Base-by-base conservation (phyloP, 2,329 filamentous ascomycete genomes). In the Neonectria sp. region DNA sequence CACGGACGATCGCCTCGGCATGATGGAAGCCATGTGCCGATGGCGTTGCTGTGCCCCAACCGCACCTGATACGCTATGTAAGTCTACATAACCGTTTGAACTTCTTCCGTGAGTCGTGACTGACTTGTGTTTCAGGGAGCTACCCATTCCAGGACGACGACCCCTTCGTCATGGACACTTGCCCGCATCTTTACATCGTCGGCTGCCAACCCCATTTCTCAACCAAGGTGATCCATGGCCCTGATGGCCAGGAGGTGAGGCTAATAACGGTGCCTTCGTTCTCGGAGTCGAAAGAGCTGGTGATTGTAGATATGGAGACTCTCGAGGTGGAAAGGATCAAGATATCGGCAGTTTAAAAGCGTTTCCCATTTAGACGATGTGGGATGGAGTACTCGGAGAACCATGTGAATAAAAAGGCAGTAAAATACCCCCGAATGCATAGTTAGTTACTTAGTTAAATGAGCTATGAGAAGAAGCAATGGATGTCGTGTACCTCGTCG, bases 101-200 rank as follows among this genome's bases (percentile, higher is more conserved):
- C 37, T 1, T 25, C 27, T 6, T 24, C 52, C 15, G 6, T 29
- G 13, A 25, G 48, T 25, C 11, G 15, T 24, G 8, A 29, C 73
- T 78, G 55, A 77, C 63, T 11, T 3, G 21, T 5, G 17, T 2
- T n/a, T 35, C 6, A 95, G 94, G 94, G 93, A 95, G 93, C 77
- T 99, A 98, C 78, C 96, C 96, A 0, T 99, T 97, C 81, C 95
- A 98, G 81, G 93, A 96, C 21, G 89, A 94, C 56, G 97, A 99
- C 77, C 95, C 94, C 1, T 97, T 98, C 77, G 92, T 98, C 49
- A 86, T 99, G 75, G 89, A 91, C 70, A 84, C 90, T 21, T 97
- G 94, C 69, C 96, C 96, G 3, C 95, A 99, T 76, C 85, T 99
- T 35, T 98, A 94, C 82, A 94, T 99, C 79, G 92, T 93, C 1